phyloP scores from a whole-genome alignment of 768 basidiomycete genomes.

The Pisolithus microcarpus region DNA sequence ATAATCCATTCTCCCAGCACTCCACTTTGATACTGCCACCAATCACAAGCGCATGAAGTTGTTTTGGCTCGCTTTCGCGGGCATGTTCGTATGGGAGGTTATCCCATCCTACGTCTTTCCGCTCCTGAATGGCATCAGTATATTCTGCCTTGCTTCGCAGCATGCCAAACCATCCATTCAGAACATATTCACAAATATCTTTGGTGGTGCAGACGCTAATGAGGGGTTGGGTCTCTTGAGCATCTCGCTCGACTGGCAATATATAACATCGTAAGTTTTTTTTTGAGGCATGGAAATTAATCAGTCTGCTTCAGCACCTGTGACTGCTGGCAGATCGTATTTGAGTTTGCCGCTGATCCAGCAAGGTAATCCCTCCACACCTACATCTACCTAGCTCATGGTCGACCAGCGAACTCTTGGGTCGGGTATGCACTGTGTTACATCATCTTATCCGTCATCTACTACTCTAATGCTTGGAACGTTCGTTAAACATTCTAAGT shows the following conservation, averaged over 20 bases:
- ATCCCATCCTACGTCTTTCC: conserved; percentile 42
- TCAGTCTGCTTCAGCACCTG: too few relatives aligned
- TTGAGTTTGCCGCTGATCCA: conserved; percentile 50
- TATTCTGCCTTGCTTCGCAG: conserved; percentile 51
- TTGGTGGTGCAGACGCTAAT: conserved; percentile 61
- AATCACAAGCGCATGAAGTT: conserved; percentile 44
- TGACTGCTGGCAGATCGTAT: conserved; percentile 12
- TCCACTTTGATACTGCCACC: conserved; percentile 40
- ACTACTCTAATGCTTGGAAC: conserved; percentile 58
- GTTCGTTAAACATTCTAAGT: conserved; percentile 25
- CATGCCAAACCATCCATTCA: conserved; percentile 12
- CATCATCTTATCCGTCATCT: conserved; percentile 45
- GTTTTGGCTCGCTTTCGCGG: conserved; percentile 45
- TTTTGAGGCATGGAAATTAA: too few relatives aligned
- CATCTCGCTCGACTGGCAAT: conserved; percentile 52
- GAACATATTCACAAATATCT: conserved; percentile 35
- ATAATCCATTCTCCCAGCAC: conserved; percentile 29
- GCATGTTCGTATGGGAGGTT: conserved; percentile 51
- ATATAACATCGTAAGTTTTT: conserved; percentile 16
- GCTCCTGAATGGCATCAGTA: conserved; percentile 44
- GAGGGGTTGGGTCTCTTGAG: conserved; percentile 59
- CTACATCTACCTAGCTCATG: neutral
- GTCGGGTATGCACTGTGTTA: conserved; percentile 49
- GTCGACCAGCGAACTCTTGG: conserved; percentile 46
- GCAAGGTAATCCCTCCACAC: conserved; percentile 34